Evolutionary conservation across 768 basidiomycete species (phyloP).

Genomic region (Lactarius trivialis): DNA sequence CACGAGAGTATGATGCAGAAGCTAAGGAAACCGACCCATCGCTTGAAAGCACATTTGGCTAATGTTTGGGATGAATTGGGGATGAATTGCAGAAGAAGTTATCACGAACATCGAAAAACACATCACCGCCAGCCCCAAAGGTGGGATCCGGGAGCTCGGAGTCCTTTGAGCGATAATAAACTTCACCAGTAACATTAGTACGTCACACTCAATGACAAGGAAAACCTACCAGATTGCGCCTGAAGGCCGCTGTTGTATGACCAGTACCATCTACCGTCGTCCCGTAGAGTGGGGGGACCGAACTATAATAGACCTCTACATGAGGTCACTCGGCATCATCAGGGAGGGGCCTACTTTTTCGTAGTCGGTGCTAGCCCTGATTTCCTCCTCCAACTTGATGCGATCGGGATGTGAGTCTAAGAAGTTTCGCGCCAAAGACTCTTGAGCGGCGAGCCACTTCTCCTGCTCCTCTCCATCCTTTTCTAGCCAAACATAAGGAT

Average conservation of each 20-base stretch:
- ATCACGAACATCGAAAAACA: slow-evolving; percentile 68
- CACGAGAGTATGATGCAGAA: slow-evolving; percentile 51
- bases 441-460: slow-evolving; percentile 57
- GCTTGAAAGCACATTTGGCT: slow-evolving; percentile 64
- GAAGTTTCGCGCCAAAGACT: slow-evolving; percentile 49
- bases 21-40: slow-evolving; percentile 69
- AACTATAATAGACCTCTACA: slow-evolving; percentile 38
- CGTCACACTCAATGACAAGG: not conserved
- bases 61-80: not conserved
- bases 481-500: slow-evolving; percentile 77
- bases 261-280: slow-evolving; percentile 78
- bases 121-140: slow-evolving; percentile 46
- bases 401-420: slow-evolving; percentile 60
- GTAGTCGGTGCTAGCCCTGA: slow-evolving; percentile 49
- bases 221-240: slow-evolving; percentile 43
- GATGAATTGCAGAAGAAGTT: not conserved
- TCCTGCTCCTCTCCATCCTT: slow-evolving; percentile 56
- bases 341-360: slow-evolving; percentile 17
- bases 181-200: slow-evolving; percentile 29
- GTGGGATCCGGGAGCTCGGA: slow-evolving; percentile 45
- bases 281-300: slow-evolving; percentile 50
- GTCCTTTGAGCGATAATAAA: slow-evolving; percentile 55
- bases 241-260: slow-evolving; percentile 72
- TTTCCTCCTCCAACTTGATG: slow-evolving; percentile 49
- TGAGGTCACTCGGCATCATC: not conserved